These are phyloP conservation scores for Anethum foeniculum DNA, from an alignment of 140 eudicot species.

Conservation along the genomic window DNA sequence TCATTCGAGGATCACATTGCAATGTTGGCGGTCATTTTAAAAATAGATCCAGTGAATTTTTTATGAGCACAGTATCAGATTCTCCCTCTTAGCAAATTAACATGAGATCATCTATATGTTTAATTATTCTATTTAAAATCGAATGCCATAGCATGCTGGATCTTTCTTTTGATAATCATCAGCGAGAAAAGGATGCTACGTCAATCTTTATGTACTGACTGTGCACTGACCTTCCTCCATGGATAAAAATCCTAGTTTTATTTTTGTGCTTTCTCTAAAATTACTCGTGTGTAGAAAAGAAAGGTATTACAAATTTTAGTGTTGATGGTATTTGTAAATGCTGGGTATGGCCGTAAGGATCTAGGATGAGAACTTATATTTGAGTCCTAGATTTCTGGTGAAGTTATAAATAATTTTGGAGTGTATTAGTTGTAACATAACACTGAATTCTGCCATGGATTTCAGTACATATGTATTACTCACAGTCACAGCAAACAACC, in stretches of 20 bases:
- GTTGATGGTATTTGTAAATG: background rate
- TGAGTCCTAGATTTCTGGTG: background rate
- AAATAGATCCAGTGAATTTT: background rate
- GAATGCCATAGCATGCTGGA: background rate
- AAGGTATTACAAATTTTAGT: too few relatives aligned
- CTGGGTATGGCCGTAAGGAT: background rate
- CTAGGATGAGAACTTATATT: background rate
- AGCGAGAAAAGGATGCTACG: background rate
- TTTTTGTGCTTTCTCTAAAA: background rate
- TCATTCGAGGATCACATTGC: too few relatives aligned
- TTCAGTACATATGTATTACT: too few relatives aligned
- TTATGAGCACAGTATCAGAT: background rate
- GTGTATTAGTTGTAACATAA: too few relatives aligned
- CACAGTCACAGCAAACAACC: background rate
- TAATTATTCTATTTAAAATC: background rate
- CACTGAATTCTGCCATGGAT: background rate
- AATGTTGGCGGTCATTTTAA: background rate
- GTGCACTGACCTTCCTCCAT: background rate
- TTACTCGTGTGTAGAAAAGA: background rate
- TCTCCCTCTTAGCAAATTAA: background rate
- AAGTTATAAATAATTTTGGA: too few relatives aligned
- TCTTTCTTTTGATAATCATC: background rate
- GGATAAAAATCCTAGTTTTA: too few relatives aligned
- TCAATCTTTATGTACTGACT: background rate
- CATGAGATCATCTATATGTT: background rate